A percentile compares a stretch with the other conserved stretches of the same genome.
Evolutionary conservation across 2,329 filamentous ascomycete species (phyloP).

Genomic region (Scopulariopsis brevicaulis): DNA sequence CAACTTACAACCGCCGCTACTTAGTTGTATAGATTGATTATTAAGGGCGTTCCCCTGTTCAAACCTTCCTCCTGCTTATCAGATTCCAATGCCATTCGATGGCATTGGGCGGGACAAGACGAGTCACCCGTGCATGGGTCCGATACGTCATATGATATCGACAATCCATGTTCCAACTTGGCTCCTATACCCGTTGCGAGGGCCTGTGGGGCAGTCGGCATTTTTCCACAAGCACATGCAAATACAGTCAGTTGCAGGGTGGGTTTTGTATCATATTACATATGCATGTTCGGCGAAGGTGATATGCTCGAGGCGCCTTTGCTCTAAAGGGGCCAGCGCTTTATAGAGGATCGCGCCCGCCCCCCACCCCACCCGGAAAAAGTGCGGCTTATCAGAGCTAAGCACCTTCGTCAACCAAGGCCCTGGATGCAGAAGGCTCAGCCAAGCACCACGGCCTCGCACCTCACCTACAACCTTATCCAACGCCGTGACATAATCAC

Average conservation of each 20-base stretch:
- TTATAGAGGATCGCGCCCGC: neutral
- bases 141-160: too few relatives aligned
- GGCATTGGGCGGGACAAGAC: too few relatives aligned
- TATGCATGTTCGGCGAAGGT: neutral
- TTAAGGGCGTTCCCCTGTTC: neutral
- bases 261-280: neutral
- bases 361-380: neutral
- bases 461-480: neutral
- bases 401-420: neutral
- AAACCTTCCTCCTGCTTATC: neutral
- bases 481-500: slow-evolving; percentile 3
- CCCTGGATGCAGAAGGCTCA: neutral
- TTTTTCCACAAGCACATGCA: too few relatives aligned
- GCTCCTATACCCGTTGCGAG: too few relatives aligned
- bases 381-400: slow-evolving; percentile 1
- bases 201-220: too few relatives aligned
- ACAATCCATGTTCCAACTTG: too few relatives aligned
- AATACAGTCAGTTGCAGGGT: neutral
- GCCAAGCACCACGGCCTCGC: neutral
- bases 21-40: neutral
- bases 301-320: neutral
- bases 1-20: neutral
- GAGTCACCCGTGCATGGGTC: too few relatives aligned
- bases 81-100: neutral
- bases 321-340: neutral